phyloP scores from a whole-genome alignment of 345 rosid species.

The Eucalyptus camaldulensis region DNA sequence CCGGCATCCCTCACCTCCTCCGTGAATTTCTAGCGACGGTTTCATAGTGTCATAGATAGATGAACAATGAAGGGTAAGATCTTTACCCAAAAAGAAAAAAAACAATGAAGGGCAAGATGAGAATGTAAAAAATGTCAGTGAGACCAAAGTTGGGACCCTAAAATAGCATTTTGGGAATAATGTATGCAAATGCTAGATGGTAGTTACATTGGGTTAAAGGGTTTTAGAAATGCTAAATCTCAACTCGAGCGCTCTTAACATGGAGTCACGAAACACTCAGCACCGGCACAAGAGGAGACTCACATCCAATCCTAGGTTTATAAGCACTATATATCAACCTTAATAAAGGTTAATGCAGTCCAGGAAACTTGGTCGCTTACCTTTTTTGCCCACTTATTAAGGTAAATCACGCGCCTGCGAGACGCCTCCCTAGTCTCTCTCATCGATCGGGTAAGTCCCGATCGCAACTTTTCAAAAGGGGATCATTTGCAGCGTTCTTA shows the following conservation, averaged over 20 bases:
- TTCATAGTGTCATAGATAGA: not conserved
- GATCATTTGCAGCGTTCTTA: too few species aligned
- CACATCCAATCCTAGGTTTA: not conserved
- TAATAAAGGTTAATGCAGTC: not conserved
- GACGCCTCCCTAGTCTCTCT: not conserved
- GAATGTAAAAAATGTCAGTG: too few species aligned
- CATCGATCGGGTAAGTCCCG: not conserved
- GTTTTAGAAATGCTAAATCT: not conserved
- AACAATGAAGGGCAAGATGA: not conserved
- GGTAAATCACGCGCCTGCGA: not conserved
- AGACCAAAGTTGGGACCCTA: not conserved
- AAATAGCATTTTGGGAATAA: not conserved
- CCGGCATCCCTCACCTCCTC: not conserved
- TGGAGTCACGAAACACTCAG: not conserved
- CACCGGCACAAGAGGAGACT: rapidly evolving
- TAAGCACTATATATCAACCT: not conserved
- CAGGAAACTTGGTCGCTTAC: not conserved
- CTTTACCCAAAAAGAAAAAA: too few species aligned
- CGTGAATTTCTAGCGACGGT: not conserved
- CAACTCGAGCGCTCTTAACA: not conserved
- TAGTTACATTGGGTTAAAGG: not conserved
- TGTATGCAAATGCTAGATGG: too few species aligned
- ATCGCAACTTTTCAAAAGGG: not conserved
- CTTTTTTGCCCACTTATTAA: not conserved
- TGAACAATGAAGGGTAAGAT: not conserved